phyloP scores from a whole-genome alignment of 768 basidiomycete species.

The Paxillus involutus region DNA sequence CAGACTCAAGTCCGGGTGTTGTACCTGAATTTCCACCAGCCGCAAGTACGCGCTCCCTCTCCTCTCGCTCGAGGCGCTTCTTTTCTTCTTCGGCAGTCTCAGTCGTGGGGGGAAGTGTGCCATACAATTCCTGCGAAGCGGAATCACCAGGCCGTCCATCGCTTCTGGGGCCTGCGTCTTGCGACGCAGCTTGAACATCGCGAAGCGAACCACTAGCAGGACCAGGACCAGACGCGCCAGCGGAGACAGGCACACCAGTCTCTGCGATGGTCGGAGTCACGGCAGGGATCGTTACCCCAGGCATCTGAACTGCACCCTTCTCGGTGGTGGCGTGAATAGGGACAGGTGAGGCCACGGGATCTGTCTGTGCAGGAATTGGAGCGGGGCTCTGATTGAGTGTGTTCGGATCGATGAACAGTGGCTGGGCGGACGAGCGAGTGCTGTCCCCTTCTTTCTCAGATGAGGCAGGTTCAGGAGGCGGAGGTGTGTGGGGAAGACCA shows the following conservation, averaged over 20 bases:
- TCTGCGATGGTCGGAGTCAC: conserved; percentile 69
- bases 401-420: conserved; percentile 21
- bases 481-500: conserved; percentile 44
- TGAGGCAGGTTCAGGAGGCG: conserved; percentile 24
- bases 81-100: conserved; percentile 70
- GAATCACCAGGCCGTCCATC: conserved; percentile 28
- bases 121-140: conserved; percentile 30
- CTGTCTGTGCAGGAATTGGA: conserved; percentile 21
- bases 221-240: conserved; percentile 57
- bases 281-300: conserved; percentile 26
- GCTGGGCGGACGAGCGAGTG: conserved; percentile 6
- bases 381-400: conserved; percentile 26
- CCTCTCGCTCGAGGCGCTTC: conserved; percentile 53
- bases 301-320: background rate
- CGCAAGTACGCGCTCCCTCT: conserved; percentile 46
- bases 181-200: conserved; percentile 44
- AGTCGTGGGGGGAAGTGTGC: conserved; percentile 26
- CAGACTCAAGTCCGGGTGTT: conserved; percentile 39
- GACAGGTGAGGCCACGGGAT: conserved; percentile 25
- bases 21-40: conserved; percentile 12
- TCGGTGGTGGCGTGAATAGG: conserved; percentile 27
- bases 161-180: conserved; percentile 35
- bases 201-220: conserved; percentile 64
- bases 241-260: conserved; percentile 70
- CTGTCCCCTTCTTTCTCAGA: conserved; percentile 4